phyloP scores from a whole-genome alignment of 345 rosid genomes.

The Camelina laxa region DNA sequence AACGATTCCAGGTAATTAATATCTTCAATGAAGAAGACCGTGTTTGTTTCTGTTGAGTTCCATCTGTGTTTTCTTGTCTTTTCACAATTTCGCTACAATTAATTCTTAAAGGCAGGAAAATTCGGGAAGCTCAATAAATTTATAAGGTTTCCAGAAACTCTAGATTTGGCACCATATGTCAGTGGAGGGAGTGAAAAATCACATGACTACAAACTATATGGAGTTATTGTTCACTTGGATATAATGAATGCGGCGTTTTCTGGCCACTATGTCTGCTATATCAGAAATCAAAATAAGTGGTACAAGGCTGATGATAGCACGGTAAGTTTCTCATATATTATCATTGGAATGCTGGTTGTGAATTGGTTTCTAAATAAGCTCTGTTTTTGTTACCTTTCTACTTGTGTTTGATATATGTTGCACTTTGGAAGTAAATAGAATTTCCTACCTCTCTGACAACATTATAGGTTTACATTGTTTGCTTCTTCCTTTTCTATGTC shows the following conservation, averaged over 20 bases:
- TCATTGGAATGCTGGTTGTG: neutral
- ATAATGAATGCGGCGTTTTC: constrained; percentile 90
- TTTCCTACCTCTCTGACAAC: neutral
- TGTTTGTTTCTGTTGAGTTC: constrained; percentile 19
- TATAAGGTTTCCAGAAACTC: constrained; percentile 78
- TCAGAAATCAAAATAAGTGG: constrained; percentile 89
- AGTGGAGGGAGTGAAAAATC: constrained; percentile 81
- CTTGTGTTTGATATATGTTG: neutral
- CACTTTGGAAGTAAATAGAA: constrained; percentile 7
- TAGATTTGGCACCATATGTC: constrained; percentile 91
- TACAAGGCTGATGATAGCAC: constrained; percentile 88
- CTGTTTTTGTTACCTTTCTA: neutral
- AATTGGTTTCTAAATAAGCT: constrained; percentile 6
- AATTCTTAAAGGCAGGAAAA: constrained; percentile 78
- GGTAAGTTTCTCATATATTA: constrained; percentile 54
- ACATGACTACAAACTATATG: constrained; percentile 87
- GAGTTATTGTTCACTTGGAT: constrained; percentile 96
- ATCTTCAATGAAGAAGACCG: constrained; percentile 3
- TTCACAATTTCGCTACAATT: constrained; percentile 33
- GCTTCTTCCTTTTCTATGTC: neutral
- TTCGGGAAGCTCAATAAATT: constrained; percentile 94
- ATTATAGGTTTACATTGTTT: constrained; percentile 15
- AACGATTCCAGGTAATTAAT: constrained; percentile 86
- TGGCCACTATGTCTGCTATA: constrained; percentile 94
- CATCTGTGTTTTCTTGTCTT: constrained; percentile 29